Percentiles rank a stretch among this genome's conserved stretches.
Conservation (phyloP, 2,329 filamentous ascomycete species). For the Fusarium compactum region DNA sequence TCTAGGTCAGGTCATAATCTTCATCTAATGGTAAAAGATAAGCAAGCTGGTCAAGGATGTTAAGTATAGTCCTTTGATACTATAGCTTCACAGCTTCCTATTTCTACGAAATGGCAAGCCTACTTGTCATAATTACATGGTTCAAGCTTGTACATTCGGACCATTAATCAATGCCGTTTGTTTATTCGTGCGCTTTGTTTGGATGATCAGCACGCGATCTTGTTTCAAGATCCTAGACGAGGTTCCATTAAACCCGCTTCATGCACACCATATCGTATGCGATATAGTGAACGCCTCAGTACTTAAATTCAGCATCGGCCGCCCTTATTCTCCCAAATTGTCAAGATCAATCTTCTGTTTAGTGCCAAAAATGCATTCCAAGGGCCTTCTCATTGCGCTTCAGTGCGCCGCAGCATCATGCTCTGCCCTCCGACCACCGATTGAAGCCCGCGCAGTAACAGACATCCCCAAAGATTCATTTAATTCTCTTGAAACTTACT, state of each 20-base stretch:
- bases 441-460: slow-evolving; percentile 26
- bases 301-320: not conserved
- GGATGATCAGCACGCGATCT: slow-evolving; percentile 4
- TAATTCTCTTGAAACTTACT: slow-evolving; percentile 29
- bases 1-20: no score
- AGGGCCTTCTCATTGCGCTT: slow-evolving; percentile 8
- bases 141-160: not conserved
- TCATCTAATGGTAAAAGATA: not conserved
- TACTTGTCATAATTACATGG: not conserved
- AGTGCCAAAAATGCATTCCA: not conserved
- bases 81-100: not conserved
- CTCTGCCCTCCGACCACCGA: slow-evolving; percentile 4
- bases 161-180: slow-evolving; percentile 22
- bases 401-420: slow-evolving; percentile 12
- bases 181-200: slow-evolving; percentile 9
- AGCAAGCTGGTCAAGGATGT: not conserved
- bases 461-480: slow-evolving; percentile 33
- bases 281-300: not conserved
- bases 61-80: not conserved
- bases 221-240: slow-evolving; percentile 23
- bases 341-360: no score
- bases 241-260: slow-evolving; percentile 17
- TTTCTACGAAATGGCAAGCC: not conserved
- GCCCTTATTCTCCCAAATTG: rapidly evolving
- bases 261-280: not conserved